phyloP scores from a whole-genome alignment of 1,284 basidiomycete genomes.

The Irpex sp. region DNA sequence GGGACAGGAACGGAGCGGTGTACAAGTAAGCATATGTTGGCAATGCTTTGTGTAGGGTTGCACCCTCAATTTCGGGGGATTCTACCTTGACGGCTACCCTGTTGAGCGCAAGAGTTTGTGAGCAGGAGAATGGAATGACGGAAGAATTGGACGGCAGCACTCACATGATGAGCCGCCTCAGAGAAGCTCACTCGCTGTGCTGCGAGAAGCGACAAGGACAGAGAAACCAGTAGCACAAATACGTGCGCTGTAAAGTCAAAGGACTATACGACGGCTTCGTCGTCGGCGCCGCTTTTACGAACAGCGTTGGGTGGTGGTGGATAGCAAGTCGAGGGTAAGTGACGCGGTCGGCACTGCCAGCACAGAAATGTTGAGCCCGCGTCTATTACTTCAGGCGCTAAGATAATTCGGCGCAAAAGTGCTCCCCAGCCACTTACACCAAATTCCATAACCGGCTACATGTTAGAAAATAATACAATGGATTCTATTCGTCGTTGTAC shows the following conservation, averaged over 20 bases:
- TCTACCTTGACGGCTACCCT: constrained; percentile 59
- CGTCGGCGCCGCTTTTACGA: background rate
- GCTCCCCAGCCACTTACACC: background rate
- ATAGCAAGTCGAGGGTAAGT: background rate
- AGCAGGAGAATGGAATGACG: background rate
- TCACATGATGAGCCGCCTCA: background rate
- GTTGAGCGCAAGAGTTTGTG: background rate
- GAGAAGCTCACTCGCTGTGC: background rate
- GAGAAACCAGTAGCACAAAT: background rate
- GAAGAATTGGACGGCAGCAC: background rate
- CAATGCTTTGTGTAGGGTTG: constrained; percentile 78
- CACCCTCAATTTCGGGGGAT: constrained; percentile 83
- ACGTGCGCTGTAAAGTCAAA: background rate
- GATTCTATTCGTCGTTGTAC: background rate
- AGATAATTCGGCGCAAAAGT: background rate
- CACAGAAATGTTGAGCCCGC: background rate
- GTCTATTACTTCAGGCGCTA: background rate
- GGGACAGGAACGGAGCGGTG: constrained; percentile 76
- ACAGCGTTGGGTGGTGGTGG: background rate
- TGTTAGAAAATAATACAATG: background rate
- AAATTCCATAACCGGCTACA: background rate
- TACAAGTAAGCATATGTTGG: constrained; percentile 83
- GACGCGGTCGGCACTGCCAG: background rate
- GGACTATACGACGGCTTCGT: background rate
- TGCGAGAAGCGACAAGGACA: background rate